phyloP scores from a whole-genome alignment of 768 basidiomycete genomes.

The Termitomyces sp. region DNA sequence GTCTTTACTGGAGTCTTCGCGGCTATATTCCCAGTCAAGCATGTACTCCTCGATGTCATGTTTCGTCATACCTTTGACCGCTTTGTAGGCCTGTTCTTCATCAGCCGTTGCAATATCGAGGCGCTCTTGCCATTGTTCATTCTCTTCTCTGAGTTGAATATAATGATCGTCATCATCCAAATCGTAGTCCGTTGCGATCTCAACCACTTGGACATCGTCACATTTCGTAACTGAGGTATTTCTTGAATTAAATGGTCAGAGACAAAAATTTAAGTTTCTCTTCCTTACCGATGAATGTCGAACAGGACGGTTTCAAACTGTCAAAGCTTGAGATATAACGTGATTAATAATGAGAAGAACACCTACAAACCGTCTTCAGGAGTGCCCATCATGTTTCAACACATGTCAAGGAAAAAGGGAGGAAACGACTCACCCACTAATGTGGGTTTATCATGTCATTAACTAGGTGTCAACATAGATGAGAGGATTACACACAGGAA shows the following conservation, averaged over 20 bases:
- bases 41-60: not conserved
- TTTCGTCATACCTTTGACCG: not conserved
- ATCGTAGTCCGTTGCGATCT: not conserved
- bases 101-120: not conserved
- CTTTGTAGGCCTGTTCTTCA: not conserved
- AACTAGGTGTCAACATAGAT: not conserved
- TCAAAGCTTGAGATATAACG: not conserved
- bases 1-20: not conserved
- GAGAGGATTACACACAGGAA: not conserved
- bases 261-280: not conserved
- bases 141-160: not conserved
- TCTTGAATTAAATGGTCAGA: not conserved
- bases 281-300: conserved; percentile 7
- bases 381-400: not conserved
- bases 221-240: not conserved
- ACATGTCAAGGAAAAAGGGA: not conserved
- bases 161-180: not conserved
- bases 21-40: not conserved
- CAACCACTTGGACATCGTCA: not conserved
- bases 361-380: conserved; percentile 6
- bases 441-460: not conserved
- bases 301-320: conserved; percentile 1
- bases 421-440: not conserved
- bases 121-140: not conserved
- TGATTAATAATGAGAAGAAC: not conserved